Conservation (phyloP, 2,329 filamentous ascomycete species). For the Diplodia mutila region DNA sequence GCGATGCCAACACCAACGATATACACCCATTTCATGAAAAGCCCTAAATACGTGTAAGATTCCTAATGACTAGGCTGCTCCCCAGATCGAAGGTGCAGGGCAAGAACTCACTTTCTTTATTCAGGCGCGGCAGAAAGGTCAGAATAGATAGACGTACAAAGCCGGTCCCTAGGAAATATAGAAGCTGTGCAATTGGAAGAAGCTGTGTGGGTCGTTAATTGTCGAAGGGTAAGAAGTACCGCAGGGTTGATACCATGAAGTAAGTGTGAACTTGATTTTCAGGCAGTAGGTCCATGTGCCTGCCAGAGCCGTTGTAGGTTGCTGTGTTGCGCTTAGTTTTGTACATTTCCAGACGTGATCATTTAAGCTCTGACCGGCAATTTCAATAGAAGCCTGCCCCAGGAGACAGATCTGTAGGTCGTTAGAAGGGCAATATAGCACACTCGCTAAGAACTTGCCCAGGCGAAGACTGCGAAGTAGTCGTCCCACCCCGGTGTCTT, state of each 20-base stretch:
- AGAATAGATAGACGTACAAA: constrained; percentile 42
- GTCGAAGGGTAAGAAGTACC: background rate
- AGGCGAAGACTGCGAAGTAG: constrained; percentile 34
- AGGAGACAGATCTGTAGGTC: constrained; percentile 5
- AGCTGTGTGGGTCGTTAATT: constrained; percentile 27
- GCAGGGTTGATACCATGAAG: constrained; percentile 27
- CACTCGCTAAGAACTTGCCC: constrained; percentile 27
- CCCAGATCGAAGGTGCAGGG: background rate
- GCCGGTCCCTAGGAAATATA: constrained; percentile 38
- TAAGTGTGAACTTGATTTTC: constrained; percentile 28
- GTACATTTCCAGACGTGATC: too few relatives aligned
- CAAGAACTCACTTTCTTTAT: constrained; percentile 38
- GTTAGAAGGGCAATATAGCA: background rate
- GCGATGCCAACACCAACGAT: constrained; percentile 1
- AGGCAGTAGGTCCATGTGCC: constrained; percentile 30
- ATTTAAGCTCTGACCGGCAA: background rate
- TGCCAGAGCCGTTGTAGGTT: constrained; percentile 31
- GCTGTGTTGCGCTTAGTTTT: background rate
- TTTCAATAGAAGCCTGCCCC: constrained; percentile 11
- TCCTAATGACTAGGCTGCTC: background rate
- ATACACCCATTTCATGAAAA: constrained; percentile 17
- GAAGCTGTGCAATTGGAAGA: constrained; percentile 29
- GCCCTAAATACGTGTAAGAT: background rate
- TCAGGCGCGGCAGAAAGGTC: constrained; percentile 42
- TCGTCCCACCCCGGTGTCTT: constrained; percentile 40